These are phyloP conservation scores for Cladosporium sp. DNA, from an alignment of 2,329 filamentous ascomycete species.

Conservation along the genomic window DNA sequence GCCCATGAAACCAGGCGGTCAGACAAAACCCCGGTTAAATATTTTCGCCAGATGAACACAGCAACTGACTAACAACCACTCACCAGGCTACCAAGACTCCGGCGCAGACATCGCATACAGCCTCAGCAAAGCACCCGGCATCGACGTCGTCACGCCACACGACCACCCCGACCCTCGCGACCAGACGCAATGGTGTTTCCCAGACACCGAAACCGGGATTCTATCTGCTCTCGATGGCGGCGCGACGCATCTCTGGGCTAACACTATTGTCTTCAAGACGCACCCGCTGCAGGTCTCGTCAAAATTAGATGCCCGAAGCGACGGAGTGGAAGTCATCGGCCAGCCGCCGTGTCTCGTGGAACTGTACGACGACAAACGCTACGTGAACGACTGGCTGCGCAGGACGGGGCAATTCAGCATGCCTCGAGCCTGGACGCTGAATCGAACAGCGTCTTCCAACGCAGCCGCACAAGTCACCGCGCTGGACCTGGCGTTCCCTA, in stretches of 20 bases:
- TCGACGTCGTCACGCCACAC: constrained; percentile 34
- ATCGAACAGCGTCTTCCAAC: constrained; percentile 22
- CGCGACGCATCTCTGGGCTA: constrained; percentile 53
- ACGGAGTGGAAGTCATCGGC: constrained; percentile 45
- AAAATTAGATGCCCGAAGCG: constrained; percentile 35
- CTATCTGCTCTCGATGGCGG: constrained; percentile 41
- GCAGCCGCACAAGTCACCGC: constrained; percentile 25
- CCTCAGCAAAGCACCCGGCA: constrained; percentile 35
- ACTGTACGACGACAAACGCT: constrained; percentile 54
- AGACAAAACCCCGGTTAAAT: no score
- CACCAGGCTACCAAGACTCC: constrained; percentile 51
- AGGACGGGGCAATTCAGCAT: constrained; percentile 28
- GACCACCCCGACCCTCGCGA: neutral
- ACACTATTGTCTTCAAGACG: constrained; percentile 53
- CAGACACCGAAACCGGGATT: constrained; percentile 50
- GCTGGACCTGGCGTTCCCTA: constrained; percentile 38
- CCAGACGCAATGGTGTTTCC: constrained; percentile 44
- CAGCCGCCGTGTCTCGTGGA: constrained; percentile 53
- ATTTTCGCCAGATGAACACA: no score
- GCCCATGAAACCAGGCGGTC: constrained; percentile 53
- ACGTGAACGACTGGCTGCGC: constrained; percentile 50
- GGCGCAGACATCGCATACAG: constrained; percentile 53
- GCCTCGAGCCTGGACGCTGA: neutral
- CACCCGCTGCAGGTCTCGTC: constrained; percentile 52
- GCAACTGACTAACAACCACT: neutral